A percentile compares a stretch with the other conserved stretches of the same genome.
These are phyloP conservation scores for Backusella macrospora DNA, from an alignment of 192 early-diverging fungal species.

Conservation along the genomic window DNA sequence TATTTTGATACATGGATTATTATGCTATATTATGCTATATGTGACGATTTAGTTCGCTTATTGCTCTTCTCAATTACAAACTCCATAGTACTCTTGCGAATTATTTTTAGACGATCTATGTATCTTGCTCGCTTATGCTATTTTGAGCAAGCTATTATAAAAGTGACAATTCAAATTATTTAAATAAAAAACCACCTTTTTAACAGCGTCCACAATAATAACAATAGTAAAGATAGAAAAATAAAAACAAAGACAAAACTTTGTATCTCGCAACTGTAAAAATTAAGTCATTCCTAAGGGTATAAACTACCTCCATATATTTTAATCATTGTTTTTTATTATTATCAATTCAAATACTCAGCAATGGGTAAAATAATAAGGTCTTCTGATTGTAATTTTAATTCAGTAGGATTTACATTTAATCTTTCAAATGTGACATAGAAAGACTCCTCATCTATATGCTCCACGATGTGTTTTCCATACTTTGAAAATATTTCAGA, in stretches of 20 bases:
- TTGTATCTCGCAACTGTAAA: no score
- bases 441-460: slow-evolving; percentile 9
- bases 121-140: no score
- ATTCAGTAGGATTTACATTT: background rate
- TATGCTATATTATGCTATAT: no score
- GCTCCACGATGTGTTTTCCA: slow-evolving; percentile 23
- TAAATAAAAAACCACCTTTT: no score
- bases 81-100: no score
- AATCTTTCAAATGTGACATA: slow-evolving; percentile 26
- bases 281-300: background rate
- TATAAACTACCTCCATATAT: background rate
- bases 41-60: no score
- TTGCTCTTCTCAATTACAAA: no score
- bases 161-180: no score
- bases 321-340: slow-evolving; percentile 3
- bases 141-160: no score
- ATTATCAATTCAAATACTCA: background rate
- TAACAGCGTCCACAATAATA: no score
- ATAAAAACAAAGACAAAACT: background rate
- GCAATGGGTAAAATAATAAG: slow-evolving; percentile 6
- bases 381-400: background rate
- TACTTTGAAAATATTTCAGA: background rate
- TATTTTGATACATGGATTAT: no score
- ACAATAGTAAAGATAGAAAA: background rate
- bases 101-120: no score